Evolutionary conservation across 2,329 filamentous ascomycete genomes (phyloP).

Genomic region (Celoporthe dispersa): DNA sequence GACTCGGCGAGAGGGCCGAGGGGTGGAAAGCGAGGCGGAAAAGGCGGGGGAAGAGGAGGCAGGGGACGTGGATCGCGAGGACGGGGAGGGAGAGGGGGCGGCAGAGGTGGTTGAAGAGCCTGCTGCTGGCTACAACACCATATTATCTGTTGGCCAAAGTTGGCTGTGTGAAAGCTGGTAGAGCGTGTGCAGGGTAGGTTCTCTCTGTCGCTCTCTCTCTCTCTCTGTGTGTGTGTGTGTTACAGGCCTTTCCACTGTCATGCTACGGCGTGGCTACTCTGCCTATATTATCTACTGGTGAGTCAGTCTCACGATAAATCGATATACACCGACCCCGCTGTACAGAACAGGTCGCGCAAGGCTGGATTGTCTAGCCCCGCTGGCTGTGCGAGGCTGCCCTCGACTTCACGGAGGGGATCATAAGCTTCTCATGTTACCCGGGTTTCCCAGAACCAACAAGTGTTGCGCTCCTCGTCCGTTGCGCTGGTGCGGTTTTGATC

Average conservation of each 20-base stretch:
- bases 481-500: too few relatives aligned
- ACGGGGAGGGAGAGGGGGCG: slow-evolving; percentile 42
- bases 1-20: slow-evolving; percentile 43
- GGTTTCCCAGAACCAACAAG: too few relatives aligned
- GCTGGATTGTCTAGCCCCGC: background rate
- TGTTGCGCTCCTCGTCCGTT: slow-evolving; percentile 16
- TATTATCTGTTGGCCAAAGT: background rate
- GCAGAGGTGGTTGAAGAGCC: slow-evolving; percentile 35
- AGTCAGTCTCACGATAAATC: slow-evolving; percentile 11
- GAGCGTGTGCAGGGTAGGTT: background rate
- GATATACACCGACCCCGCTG: background rate
- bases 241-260: background rate
- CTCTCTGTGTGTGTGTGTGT: too few relatives aligned
- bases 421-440: too few relatives aligned
- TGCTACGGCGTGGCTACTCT: background rate
- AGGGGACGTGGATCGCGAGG: slow-evolving; percentile 47
- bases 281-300: slow-evolving; percentile 4
- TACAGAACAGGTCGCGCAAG: background rate
- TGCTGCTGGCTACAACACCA: background rate
- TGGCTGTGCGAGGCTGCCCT: background rate
- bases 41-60: slow-evolving; percentile 47
- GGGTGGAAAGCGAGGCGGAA: slow-evolving; percentile 45
- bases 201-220: too few relatives aligned
- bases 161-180: background rate
- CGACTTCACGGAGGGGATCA: background rate